Evolutionary conservation across 176 grass and related monocot species (phyloP).

Genomic region (Zoysia japonica): DNA sequence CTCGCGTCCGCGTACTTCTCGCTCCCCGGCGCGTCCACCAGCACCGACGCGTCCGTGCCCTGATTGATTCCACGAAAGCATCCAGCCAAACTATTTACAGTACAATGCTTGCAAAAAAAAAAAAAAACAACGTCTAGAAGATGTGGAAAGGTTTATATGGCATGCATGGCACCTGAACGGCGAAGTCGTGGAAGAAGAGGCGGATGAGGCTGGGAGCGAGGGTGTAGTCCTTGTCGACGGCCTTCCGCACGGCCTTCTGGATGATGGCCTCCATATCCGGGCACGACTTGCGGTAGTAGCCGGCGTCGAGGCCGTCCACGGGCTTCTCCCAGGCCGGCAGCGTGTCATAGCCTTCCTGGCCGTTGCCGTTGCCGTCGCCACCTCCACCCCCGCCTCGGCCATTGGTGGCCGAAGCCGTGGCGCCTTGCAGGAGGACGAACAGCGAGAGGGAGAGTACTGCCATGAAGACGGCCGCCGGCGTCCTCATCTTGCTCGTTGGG

Average conservation of each 20-base stretch:
- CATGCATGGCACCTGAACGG: slow-evolving; percentile 41
- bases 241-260: slow-evolving; percentile 40
- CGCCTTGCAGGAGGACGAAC: slow-evolving; percentile 3
- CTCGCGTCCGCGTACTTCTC: slow-evolving; percentile 66
- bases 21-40: slow-evolving; percentile 54
- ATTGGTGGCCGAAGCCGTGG: neutral
- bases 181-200: slow-evolving; percentile 69
- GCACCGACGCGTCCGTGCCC: slow-evolving; percentile 79
- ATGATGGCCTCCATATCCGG: slow-evolving; percentile 58
- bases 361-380: neutral
- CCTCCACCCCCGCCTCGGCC: neutral
- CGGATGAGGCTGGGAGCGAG: slow-evolving; percentile 57
- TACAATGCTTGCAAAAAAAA: neutral
- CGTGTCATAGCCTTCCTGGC: neutral
- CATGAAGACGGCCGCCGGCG: neutral
- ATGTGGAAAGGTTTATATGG: neutral
- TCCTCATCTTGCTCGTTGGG: slow-evolving; percentile 39
- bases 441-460: slow-evolving; percentile 25
- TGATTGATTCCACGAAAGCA: neutral
- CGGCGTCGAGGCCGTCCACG: slow-evolving; percentile 14
- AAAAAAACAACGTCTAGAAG: neutral
- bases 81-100: neutral
- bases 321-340: slow-evolving; percentile 16
- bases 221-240: slow-evolving; percentile 44
- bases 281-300: slow-evolving; percentile 54